A percentile compares a stretch with the other conserved stretches of the same genome.
These are phyloP conservation scores for Collybiopsis confluens DNA, from an alignment of 768 basidiomycete genomes.

Conservation along the genomic window DNA sequence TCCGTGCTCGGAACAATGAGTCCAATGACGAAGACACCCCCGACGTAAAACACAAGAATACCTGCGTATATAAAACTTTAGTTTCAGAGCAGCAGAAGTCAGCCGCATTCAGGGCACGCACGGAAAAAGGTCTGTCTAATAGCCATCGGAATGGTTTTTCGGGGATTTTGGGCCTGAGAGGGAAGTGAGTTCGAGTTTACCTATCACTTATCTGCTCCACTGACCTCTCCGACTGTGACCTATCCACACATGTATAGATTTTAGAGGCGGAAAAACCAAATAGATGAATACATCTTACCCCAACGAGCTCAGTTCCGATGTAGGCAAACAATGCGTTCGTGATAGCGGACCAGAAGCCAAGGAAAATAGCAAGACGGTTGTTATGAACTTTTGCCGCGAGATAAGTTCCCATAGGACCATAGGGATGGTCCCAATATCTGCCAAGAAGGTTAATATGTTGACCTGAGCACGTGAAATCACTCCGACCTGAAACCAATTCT, in stretches of 20 bases:
- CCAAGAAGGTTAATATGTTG: too few relatives aligned
- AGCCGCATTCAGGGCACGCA: slow-evolving; percentile 33
- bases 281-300: slow-evolving; percentile 40
- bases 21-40: slow-evolving; percentile 68
- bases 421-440: slow-evolving; percentile 42
- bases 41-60: slow-evolving; percentile 61
- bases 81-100: slow-evolving; percentile 21
- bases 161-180: slow-evolving; percentile 61
- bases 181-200: background rate
- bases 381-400: slow-evolving; percentile 45
- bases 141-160: slow-evolving; percentile 71
- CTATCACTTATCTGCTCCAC: background rate
- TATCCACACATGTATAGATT: slow-evolving; percentile 8
- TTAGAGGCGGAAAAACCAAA: background rate
- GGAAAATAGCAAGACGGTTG: slow-evolving; percentile 48
- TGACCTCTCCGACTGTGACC: slow-evolving; percentile 46
- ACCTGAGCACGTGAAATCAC: slow-evolving; percentile 19
- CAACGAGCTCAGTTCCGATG: slow-evolving; percentile 75
- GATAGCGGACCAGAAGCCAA: slow-evolving; percentile 69
- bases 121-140: slow-evolving; percentile 62
- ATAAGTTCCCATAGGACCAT: slow-evolving; percentile 57
- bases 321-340: slow-evolving; percentile 73
- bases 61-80: background rate
- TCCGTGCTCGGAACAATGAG: slow-evolving; percentile 63
- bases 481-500: slow-evolving; percentile 35